Base-by-base conservation (phyloP, 495 filamentous ascomycete genomes). In the Penicillium cinerascens region DNA sequence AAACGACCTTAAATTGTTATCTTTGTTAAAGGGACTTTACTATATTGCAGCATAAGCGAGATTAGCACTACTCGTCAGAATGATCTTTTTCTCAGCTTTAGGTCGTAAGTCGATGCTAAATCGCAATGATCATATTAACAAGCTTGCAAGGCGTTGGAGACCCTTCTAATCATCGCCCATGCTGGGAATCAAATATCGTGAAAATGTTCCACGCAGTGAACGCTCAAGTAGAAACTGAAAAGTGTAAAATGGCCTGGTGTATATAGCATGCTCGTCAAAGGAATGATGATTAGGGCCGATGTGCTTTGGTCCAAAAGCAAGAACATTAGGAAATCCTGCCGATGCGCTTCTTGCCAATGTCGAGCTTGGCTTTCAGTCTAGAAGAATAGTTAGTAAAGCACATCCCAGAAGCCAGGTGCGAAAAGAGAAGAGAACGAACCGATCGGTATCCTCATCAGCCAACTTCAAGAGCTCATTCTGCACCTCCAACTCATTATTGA, bases 391-490 rank as follows among this genome's bases (percentile, higher is more conserved):
- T 51, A 72, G 67, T 49, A 59, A 8, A 15, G 7, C 38, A 41
- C 8, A 25, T 20, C 46, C 22, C 16, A 41, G 2, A 53, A 4
- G 38, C 9, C 17, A 22, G 15, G 16, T 42, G 26, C n/a, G 42
- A 6, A 0, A 25, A 42, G n/a, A 53, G n/a, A n/a, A n/a, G n/a
- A 7, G 3, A 29, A 74, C 75, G 52, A 66, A 80, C 78, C 75
- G 70, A 52, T 87, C 84, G 4, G 82, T 81, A 76, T 96, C 90
- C 61, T 87, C 77, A 67, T 92, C 87, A 27, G 92, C 61, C 67
- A 87, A 56, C 22, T 79, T 80, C 56, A 98, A 71, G 82, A 96
- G 79, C 59, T 86, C 82, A 64, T 86, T 92, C 77, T 98, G 93
- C 47, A 86, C 66, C 61, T 85, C 83, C 63, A 97, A 71, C 73